phyloP scores from a whole-genome alignment of 441 rosid species.

The Brassica balearica region DNA sequence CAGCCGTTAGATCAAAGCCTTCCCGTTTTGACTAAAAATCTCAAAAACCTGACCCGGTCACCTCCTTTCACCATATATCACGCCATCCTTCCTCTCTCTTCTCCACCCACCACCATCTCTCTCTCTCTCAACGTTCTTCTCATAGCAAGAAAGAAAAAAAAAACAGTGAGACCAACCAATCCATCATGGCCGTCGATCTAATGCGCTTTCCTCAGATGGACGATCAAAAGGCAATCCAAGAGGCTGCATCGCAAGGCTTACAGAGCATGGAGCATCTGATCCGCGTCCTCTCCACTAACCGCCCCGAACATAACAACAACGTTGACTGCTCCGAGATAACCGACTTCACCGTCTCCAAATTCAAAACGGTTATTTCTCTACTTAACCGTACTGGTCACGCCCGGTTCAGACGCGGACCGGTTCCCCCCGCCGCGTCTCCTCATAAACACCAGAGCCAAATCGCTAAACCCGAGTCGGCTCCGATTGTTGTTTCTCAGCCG shows the following conservation, averaged over 20 bases:
- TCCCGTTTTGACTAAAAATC: constrained; percentile 49
- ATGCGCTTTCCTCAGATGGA: constrained; percentile 69
- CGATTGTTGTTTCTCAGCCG: constrained; percentile 33
- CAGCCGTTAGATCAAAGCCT: constrained; percentile 57
- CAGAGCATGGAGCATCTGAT: constrained; percentile 86
- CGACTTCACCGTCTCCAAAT: constrained; percentile 74
- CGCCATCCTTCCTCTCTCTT: constrained; percentile 31
- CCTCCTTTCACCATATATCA: constrained; percentile 44
- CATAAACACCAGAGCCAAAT: constrained; percentile 23
- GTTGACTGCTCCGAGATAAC: constrained; percentile 70
- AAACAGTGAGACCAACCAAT: neutral
- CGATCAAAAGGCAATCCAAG: constrained; percentile 78
- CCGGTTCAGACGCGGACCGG: constrained; percentile 85
- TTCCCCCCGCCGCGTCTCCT: constrained; percentile 28
- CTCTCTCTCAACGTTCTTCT: constrained; percentile 14
- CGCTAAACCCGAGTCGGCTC: constrained; percentile 7
- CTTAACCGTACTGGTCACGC: constrained; percentile 92
- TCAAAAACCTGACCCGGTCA: constrained; percentile 53
- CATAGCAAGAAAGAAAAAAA: neutral
- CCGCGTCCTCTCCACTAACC: constrained; percentile 59
- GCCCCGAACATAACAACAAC: constrained; percentile 37
- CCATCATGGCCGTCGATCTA: constrained; percentile 71
- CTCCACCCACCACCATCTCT: constrained; percentile 16
- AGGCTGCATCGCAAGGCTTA: constrained; percentile 85
- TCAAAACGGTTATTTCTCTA: constrained; percentile 76